A percentile compares a stretch with the other conserved stretches of the same genome.
Conservation (phyloP, 2,329 filamentous ascomycete species). For the Periconia macrospinosa region DNA sequence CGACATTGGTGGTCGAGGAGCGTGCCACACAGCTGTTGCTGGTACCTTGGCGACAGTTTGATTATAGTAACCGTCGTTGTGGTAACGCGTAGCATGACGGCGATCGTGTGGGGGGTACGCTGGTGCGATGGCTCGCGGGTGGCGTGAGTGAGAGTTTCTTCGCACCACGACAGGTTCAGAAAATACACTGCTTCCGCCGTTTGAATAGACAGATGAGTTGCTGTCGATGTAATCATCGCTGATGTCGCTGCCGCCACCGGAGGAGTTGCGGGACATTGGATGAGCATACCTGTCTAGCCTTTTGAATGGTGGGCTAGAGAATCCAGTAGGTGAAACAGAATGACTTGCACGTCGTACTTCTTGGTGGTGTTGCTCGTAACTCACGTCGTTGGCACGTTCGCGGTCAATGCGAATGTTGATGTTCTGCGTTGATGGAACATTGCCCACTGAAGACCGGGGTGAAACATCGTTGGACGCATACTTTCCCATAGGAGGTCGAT, state of each 20-base stretch:
- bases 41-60: neutral
- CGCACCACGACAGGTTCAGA: constrained; percentile 4
- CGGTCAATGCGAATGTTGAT: constrained; percentile 24
- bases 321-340: neutral
- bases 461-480: constrained; percentile 19
- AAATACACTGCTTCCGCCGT: constrained; percentile 24
- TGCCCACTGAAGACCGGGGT: constrained; percentile 16
- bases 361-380: constrained; percentile 1
- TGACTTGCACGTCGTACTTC: neutral
- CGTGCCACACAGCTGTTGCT: constrained; percentile 3
- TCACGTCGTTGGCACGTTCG: constrained; percentile 8
- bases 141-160: neutral
- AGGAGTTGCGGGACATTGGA: constrained; percentile 21
- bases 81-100: neutral
- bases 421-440: constrained; percentile 11
- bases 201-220: constrained; percentile 19
- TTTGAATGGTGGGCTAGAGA: constrained; percentile 3
- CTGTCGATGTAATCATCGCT: constrained; percentile 18
- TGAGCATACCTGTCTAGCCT: constrained; percentile 13
- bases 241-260: constrained; percentile 24
- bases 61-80: neutral
- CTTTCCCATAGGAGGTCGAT: constrained; percentile 19
- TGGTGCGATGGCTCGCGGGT: constrained; percentile 1
- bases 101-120: neutral
- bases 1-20: neutral